Evolutionary conservation across 495 filamentous ascomycete genomes (phyloP), one percentile per base, ranked within the genome.

Genomic region (Ascodesmis nigricans): DNA sequence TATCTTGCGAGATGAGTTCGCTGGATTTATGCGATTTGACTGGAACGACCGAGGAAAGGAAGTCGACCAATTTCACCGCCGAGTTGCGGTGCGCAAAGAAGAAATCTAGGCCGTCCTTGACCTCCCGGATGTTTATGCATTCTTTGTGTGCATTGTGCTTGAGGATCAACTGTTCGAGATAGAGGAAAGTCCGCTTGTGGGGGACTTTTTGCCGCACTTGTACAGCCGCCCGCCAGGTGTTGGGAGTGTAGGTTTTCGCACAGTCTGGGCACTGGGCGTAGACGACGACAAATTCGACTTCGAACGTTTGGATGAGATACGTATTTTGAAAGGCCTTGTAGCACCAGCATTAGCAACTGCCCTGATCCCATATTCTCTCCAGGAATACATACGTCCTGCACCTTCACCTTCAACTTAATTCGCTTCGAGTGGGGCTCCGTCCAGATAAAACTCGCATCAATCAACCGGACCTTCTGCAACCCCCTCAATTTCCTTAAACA

Each of bases 361-460:
- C n/a, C 10, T n/a, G n/a, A n/a, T n/a, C 25, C 10, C 10, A 40
- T 24, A 40, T 25, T 15, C 9, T 33, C 17, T 4, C 9, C 18
- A 19, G 9, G 8, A 13, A 36, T 31, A 41, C 36, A 27, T 22
- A 44, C 44, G 35, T 69, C 67, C 50, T 97, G 84, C 11, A 97
- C 67, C 0, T 81, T 91, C 47, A 97, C 76, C 58, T 91, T 90
- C 42, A 97, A 71, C 51, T 77, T 82, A 33, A 97, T 63, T 46
- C 87, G 62, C 47, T 78, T 63, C 31, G 78, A 90, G 60, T 97
- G 87, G 4, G 87, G 87, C 57, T 97, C 87, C 2, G 87, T 97
- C 87, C 87, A 97, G 43, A 92, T 79, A 52, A 97, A 97, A 46
- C 69, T 75, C 22, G 87, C 87, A 46, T 97, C 87, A 49, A 87